Conservation (phyloP, 345 rosid genomes). For the Populus pruinosa region DNA sequence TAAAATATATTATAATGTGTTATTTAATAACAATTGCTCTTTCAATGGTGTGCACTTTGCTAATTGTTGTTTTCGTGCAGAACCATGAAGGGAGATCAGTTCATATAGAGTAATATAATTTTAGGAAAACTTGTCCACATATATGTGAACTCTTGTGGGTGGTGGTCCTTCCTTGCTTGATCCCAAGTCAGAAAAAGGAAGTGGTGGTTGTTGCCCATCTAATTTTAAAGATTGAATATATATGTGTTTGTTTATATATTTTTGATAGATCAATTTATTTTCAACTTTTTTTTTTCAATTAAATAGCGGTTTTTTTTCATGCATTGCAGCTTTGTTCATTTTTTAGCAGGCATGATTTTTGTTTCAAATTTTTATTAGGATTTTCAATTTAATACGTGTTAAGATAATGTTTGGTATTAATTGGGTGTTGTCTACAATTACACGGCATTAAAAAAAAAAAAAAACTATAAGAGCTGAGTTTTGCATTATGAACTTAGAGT, state of each 20-base stretch:
- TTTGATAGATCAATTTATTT: too few species aligned
- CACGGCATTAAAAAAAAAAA: too few species aligned
- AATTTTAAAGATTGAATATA: not conserved
- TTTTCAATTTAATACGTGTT: too few species aligned
- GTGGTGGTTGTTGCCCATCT: not conserved
- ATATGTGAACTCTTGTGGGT: not conserved
- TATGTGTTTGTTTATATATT: too few species aligned
- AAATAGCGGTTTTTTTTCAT: too few species aligned
- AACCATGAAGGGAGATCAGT: not conserved
- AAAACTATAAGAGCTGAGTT: too few species aligned
- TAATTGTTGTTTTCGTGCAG: not conserved
- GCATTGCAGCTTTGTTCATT: too few species aligned
- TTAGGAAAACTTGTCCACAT: conserved; percentile 3
- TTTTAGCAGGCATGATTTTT: too few species aligned
- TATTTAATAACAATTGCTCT: not conserved
- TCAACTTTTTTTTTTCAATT: too few species aligned
- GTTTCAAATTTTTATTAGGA: too few species aligned
- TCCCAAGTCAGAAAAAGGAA: not conserved
- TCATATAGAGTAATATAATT: not conserved
- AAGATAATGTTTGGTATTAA: not conserved
- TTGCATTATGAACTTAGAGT: too few species aligned
- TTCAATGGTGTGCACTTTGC: conserved; percentile 9
- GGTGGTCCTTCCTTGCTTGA: not conserved
- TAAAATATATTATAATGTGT: not conserved
- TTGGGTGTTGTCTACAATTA: too few species aligned